phyloP scores from a whole-genome alignment of 495 filamentous ascomycete genomes.

The Aspergillus mulundensis region DNA sequence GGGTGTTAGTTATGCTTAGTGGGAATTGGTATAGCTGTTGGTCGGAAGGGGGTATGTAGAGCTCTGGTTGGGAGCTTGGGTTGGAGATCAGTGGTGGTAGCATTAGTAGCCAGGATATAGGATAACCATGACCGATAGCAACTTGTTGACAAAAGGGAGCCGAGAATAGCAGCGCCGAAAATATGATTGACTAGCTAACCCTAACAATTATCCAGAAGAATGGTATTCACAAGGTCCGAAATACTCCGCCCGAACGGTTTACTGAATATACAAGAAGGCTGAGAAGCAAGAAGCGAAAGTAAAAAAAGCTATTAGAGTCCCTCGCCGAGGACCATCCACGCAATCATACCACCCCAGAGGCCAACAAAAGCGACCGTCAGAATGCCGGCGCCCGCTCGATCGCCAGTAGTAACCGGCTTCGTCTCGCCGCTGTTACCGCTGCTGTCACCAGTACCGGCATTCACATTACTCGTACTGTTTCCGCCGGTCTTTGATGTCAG shows the following conservation, averaged over 20 bases:
- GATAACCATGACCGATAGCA: no score
- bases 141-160: no score
- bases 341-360: conserved; percentile 26
- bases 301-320: background rate
- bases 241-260: background rate
- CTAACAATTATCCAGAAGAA: background rate
- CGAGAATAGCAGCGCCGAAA: background rate
- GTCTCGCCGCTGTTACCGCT: conserved; percentile 5
- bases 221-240: background rate
- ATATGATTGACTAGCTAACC: background rate
- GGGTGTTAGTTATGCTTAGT: conserved; percentile 7
- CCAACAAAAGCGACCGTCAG: conserved; percentile 51
- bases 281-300: background rate
- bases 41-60: background rate
- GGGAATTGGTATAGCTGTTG: no score
- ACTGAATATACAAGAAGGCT: background rate
- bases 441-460: conserved; percentile 32
- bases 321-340: conserved; percentile 18
- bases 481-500: conserved; percentile 48
- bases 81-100: no score
- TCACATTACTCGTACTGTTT: conserved; percentile 32
- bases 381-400: conserved; percentile 58
- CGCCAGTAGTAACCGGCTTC: conserved; percentile 48
- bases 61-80: background rate
- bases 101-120: no score